A percentile compares a stretch with the other conserved stretches of the same genome.
Evolutionary conservation across 805 yeast genomes (phyloP).

Genomic region (Schwanniomyces polymorphus): DNA sequence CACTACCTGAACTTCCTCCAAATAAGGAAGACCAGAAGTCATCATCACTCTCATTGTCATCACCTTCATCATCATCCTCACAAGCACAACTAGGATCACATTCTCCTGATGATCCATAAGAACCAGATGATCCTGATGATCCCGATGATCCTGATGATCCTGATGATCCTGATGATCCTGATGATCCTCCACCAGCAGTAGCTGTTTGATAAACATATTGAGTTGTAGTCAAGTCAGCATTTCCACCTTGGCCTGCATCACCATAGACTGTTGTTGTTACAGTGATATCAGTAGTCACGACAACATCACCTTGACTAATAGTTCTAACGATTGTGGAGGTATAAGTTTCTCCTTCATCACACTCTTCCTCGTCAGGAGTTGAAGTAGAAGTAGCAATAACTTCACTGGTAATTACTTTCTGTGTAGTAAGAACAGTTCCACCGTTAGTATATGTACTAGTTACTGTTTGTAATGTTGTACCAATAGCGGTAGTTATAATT

Average conservation of each 20-base stretch:
- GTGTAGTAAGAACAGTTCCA: not conserved
- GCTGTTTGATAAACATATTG: not conserved
- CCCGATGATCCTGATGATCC: not conserved
- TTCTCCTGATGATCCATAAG: not conserved
- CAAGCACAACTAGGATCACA: conserved; percentile 11
- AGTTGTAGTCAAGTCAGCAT: not conserved
- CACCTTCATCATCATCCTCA: conserved; percentile 13
- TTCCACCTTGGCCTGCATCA: conserved; percentile 1
- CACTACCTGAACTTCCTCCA: conserved; percentile 1
- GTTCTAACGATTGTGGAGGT: not conserved
- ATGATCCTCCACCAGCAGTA: not conserved
- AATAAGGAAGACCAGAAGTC: not conserved
- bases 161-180: not conserved
- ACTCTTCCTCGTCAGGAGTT: conserved; percentile 10
- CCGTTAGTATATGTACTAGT: not conserved
- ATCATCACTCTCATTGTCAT: conserved; percentile 9
- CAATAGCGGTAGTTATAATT: not conserved
- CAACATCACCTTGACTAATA: not conserved
- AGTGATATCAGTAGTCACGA: conserved; percentile 3
- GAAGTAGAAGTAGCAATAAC: conserved; percentile 1
- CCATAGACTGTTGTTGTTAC: not conserved
- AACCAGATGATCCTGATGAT: not conserved
- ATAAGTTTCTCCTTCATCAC: conserved; percentile 2
- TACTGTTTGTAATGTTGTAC: not conserved
- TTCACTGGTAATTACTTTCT: conserved; percentile 2